Evolutionary conservation across 768 basidiomycete species (phyloP), one percentile per base, ranked within the genome.

Genomic region (Chlorophyllum brunneum): DNA sequence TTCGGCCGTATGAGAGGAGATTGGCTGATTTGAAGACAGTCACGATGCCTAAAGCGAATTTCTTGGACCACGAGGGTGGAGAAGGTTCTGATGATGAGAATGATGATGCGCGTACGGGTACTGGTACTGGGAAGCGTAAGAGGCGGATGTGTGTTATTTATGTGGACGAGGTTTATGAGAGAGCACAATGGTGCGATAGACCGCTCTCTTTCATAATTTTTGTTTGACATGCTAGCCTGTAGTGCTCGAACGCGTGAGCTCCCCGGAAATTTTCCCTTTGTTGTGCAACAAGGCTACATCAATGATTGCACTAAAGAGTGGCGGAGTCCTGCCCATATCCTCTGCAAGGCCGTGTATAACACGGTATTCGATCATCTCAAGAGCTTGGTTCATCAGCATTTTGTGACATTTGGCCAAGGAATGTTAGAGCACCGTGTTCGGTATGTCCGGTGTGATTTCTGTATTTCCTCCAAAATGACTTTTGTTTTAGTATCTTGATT

Each of bases 191-290:
- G 51, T 53, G 18, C n/a, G 44, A 48, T 13, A 5, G 27, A 24
- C 5, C 4, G 42, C 10, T 42, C 30, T 43, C 34, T 40, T 31
- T 24, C 41, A 6, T 29, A 15, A 20, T 26, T 16, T 29, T 27
- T 16, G 18, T 23, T 43, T 9, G 34, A 51, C 29, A 7, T 22
- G 44, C 26, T n/a, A 49, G 29, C 27, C 6, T 76, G 0, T 0
- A 88, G 88, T 18, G 79, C 86, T 1, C 76, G 82, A 2, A 85
- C 86, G 0, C 79, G 88, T 2, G 86, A 88, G 58, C 73, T 89
- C 0, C 86, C 86, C 0, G 82, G 79, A 10, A 77, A 77, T 54
- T 85, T 80, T 55, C 87, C 86, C 0, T 88, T 83, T 54, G 68
- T 81, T 0, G 81, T 88, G 0, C 79, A 81, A 42, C 62, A 72